Conservation (phyloP, 2,329 filamentous ascomycete genomes). For the Nigrograna mackinnonii region DNA sequence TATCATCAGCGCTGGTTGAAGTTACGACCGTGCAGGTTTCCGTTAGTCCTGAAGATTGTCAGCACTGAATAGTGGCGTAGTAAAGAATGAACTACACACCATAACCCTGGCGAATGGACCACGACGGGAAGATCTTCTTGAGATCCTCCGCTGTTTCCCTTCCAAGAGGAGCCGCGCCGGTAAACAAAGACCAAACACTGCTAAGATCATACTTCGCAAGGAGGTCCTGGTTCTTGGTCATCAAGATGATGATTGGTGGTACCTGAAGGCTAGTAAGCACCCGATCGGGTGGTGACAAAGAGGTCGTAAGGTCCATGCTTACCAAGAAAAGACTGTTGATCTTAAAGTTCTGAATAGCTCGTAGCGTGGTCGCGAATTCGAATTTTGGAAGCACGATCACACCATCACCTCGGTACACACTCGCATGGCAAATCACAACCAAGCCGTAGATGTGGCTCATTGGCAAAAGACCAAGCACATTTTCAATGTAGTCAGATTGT, state of each 20-base stretch:
- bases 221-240: slow-evolving; percentile 67
- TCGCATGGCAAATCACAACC: slow-evolving; percentile 69
- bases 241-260: slow-evolving; percentile 78
- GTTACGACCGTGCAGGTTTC: slow-evolving; percentile 75
- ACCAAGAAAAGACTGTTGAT: slow-evolving; percentile 71
- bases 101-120: slow-evolving; percentile 73
- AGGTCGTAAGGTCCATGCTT: slow-evolving; percentile 23
- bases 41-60: slow-evolving; percentile 62
- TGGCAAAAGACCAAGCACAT: slow-evolving; percentile 70
- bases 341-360: slow-evolving; percentile 68
- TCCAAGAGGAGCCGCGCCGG: slow-evolving; percentile 78
- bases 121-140: slow-evolving; percentile 63
- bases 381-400: slow-evolving; percentile 76
- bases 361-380: slow-evolving; percentile 67
- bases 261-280: slow-evolving; percentile 59
- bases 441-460: slow-evolving; percentile 83
- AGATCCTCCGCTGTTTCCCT: slow-evolving; percentile 71
- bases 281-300: not conserved
- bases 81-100: slow-evolving; percentile 45
- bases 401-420: slow-evolving; percentile 72
- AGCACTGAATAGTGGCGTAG: slow-evolving; percentile 1
- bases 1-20: slow-evolving; percentile 63
- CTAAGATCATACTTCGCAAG: slow-evolving; percentile 72
- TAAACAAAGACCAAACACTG: slow-evolving; percentile 67
- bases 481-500: slow-evolving; percentile 53